Evolutionary conservation across 2,329 filamentous ascomycete genomes (phyloP).

Genomic region (Hypoxylon sp.): DNA sequence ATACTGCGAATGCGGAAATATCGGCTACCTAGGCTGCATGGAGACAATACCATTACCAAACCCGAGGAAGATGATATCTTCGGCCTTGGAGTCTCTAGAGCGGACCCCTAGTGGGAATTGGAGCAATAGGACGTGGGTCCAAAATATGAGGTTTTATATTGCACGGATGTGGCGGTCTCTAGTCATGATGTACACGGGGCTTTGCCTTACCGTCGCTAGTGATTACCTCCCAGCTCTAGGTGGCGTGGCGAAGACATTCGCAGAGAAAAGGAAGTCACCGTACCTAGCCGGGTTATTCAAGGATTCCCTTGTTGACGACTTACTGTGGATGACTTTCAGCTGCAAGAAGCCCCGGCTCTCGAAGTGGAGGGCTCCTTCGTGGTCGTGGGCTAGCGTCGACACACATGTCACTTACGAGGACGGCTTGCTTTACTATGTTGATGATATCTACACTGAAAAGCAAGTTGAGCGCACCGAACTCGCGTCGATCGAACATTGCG

Average conservation of each 20-base stretch:
- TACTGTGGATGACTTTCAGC: slow-evolving; percentile 3
- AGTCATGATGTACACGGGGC: slow-evolving; percentile 4
- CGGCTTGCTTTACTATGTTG: slow-evolving; percentile 5
- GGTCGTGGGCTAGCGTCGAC: slow-evolving; percentile 15
- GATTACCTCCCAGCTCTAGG: slow-evolving; percentile 7
- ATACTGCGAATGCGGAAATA: slow-evolving; percentile 6
- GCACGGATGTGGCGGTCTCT: slow-evolving; percentile 13
- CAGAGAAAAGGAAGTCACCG: slow-evolving; percentile 1
- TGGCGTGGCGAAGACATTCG: slow-evolving; percentile 10
- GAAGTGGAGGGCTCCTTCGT: slow-evolving; percentile 11
- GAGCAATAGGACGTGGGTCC: slow-evolving; percentile 5
- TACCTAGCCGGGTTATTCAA: slow-evolving; percentile 10
- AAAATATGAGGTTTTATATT: not conserved
- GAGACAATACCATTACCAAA: slow-evolving; percentile 1
- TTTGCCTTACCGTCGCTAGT: not conserved
- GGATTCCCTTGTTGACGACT: slow-evolving; percentile 11
- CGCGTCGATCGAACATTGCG: slow-evolving; percentile 1
- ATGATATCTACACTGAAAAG: not conserved
- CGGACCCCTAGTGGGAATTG: not conserved
- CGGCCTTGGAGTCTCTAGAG: not conserved
- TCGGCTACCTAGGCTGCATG: slow-evolving; percentile 1
- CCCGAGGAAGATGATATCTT: not conserved
- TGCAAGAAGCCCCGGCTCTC: slow-evolving; percentile 1
- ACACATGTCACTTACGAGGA: not conserved
- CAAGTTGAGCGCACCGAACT: slow-evolving; percentile 6